Evolutionary conservation across 257 asterid genomes (phyloP).

Genomic region (Solanum chaucha): DNA sequence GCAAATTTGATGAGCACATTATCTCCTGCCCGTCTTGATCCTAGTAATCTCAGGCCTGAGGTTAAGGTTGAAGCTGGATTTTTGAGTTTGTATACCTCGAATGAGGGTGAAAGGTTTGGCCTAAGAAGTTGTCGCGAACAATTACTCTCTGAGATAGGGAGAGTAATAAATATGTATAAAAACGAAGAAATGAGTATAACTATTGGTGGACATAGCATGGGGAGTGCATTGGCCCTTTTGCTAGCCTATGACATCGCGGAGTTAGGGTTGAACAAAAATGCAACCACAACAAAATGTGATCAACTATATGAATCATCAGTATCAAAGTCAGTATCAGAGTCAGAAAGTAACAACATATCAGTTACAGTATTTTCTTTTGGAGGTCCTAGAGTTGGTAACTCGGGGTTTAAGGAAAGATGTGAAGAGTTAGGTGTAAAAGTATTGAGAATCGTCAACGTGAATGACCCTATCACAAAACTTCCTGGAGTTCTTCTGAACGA

Average conservation of each 20-base stretch:
- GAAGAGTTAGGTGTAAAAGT: constrained; percentile 58
- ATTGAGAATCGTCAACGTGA: constrained; percentile 43
- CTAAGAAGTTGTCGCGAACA: constrained; percentile 51
- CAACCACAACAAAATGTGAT: background rate
- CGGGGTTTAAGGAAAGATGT: constrained; percentile 48
- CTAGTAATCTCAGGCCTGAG: constrained; percentile 22
- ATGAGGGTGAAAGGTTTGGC: constrained; percentile 15
- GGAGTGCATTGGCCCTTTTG: constrained; percentile 49
- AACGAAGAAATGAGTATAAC: constrained; percentile 50
- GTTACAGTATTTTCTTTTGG: constrained; percentile 36
- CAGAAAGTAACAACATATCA: background rate
- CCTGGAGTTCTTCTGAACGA: constrained; percentile 66
- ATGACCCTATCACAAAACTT: constrained; percentile 56
- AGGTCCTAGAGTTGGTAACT: constrained; percentile 68
- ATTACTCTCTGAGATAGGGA: constrained; percentile 46
- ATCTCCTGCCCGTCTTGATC: constrained; percentile 44
- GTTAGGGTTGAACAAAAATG: constrained; percentile 26
- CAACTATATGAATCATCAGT: background rate
- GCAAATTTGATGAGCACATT: constrained; percentile 52
- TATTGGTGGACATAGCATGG: constrained; percentile 65
- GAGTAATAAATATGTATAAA: constrained; percentile 19
- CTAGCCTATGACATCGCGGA: constrained; percentile 49
- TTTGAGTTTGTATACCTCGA: constrained; percentile 40
- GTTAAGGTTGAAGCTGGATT: constrained; percentile 56
- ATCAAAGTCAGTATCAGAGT: no score